Conservation (phyloP, 495 filamentous ascomycete genomes). For the Penicillium daleae region DNA sequence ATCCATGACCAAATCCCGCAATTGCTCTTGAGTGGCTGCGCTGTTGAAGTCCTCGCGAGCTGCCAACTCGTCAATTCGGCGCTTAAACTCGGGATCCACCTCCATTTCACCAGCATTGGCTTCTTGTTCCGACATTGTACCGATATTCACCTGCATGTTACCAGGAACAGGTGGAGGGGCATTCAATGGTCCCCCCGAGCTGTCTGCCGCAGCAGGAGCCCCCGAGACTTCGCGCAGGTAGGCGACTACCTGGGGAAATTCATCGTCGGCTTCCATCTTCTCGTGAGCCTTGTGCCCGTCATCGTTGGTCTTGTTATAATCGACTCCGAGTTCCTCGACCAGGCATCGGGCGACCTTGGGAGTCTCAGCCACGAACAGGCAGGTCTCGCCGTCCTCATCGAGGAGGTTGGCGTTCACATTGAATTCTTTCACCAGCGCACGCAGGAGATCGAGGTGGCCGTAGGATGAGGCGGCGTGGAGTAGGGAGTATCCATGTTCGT, state of each 20-base stretch:
- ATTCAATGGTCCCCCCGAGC: conserved; percentile 37
- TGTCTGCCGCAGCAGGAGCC: conserved; percentile 26
- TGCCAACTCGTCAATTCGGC: conserved; percentile 77
- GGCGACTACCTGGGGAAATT: conserved; percentile 67
- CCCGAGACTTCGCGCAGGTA: conserved; percentile 62
- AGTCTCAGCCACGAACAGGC: conserved; percentile 82
- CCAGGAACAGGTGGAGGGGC: conserved; percentile 61
- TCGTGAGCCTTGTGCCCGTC: conserved; percentile 73
- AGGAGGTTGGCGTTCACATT: conserved; percentile 75
- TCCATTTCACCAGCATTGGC: conserved; percentile 45
- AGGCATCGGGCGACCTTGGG: conserved; percentile 74
- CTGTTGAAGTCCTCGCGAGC: conserved; percentile 72
- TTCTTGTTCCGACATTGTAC: conserved; percentile 65
- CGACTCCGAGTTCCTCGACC: conserved; percentile 78
- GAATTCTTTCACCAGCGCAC: conserved; percentile 75
- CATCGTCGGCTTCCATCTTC: conserved; percentile 69
- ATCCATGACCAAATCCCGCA: conserved; percentile 71
- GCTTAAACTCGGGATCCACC: conserved; percentile 72
- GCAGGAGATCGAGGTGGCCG: conserved; percentile 78
- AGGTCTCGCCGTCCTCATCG: conserved; percentile 90
- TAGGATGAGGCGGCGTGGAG: conserved; percentile 93
- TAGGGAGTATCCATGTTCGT: conserved; percentile 87
- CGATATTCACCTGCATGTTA: conserved; percentile 68
- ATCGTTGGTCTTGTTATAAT: conserved; percentile 61
- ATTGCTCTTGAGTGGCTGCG: conserved; percentile 67